Percentiles rank a stretch among this genome's conserved stretches.
These are phyloP conservation scores for Salix udensis DNA, from an alignment of 345 rosid species.

Conservation along the genomic window DNA sequence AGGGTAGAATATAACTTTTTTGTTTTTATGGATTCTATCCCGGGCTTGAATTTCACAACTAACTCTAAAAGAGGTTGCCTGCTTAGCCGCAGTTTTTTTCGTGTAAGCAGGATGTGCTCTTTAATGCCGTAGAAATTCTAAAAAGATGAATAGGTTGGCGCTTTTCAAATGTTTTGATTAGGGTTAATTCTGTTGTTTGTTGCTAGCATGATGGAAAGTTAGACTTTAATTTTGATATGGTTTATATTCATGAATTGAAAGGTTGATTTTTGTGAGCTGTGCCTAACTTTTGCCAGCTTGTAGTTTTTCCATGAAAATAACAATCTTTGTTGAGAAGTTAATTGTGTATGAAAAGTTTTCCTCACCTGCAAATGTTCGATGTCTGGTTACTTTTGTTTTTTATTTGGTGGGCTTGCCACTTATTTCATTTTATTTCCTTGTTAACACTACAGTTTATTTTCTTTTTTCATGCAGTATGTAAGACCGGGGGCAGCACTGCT, in stretches of 20 bases:
- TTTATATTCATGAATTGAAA: neutral
- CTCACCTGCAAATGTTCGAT: neutral
- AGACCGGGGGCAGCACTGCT: constrained; percentile 89
- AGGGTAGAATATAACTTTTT: neutral
- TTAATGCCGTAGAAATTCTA: neutral
- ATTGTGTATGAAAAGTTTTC: neutral
- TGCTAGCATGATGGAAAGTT: constrained; percentile 1
- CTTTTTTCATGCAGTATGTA: constrained; percentile 72
- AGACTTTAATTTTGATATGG: constrained; percentile 4
- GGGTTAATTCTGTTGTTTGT: neutral
- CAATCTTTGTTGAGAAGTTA: neutral
- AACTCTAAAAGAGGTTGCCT: neutral
- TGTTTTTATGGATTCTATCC: neutral
- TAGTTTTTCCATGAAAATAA: neutral
- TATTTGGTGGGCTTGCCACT: constrained; percentile 11
- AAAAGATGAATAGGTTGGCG: neutral
- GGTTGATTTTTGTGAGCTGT: neutral
- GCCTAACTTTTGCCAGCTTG: neutral
- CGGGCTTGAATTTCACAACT: neutral
- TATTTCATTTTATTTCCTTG: constrained; percentile 13
- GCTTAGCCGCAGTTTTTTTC: neutral
- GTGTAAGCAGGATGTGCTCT: neutral
- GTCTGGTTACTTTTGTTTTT: constrained; percentile 1
- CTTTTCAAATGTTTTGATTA: neutral
- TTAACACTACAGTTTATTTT: constrained; percentile 20